These are phyloP conservation scores for Pseudogymnoascus sp. DNA, from an alignment of 2,329 filamentous ascomycete genomes.

Conservation along the genomic window DNA sequence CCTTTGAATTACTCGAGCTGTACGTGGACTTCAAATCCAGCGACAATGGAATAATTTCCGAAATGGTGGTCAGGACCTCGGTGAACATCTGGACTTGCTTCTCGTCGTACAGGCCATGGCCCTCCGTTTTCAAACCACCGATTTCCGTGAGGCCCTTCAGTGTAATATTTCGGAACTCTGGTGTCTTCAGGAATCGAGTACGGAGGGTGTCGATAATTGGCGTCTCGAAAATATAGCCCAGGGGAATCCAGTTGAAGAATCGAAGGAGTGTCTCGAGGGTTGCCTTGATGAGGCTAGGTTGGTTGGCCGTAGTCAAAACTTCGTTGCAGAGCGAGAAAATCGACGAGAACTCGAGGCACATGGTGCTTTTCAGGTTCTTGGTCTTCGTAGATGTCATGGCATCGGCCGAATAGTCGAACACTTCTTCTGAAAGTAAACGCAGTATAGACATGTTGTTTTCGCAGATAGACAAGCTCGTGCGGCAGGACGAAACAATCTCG, in stretches of 20 bases:
- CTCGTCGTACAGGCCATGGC: constrained; percentile 74
- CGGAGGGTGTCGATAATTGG: constrained; percentile 90
- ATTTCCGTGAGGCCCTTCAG: constrained; percentile 97
- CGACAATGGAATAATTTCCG: constrained; percentile 83
- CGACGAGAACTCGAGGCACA: constrained; percentile 97
- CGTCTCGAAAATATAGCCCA: constrained; percentile 98
- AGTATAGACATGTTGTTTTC: constrained; percentile 99
- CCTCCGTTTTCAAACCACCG: constrained; percentile 80
- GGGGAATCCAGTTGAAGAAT: constrained; percentile 97
- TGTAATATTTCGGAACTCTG: constrained; percentile 94
- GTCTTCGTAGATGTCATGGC: constrained; percentile 99
- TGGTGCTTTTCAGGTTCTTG: constrained; percentile 91
- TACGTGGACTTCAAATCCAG: constrained; percentile 90
- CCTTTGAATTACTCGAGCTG: constrained; percentile 79
- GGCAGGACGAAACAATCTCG: constrained; percentile 95
- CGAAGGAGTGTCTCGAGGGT: constrained; percentile 91
- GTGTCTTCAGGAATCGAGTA: constrained; percentile 83
- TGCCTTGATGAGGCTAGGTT: constrained; percentile 86
- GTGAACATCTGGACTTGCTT: constrained; percentile 98
- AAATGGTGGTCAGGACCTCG: constrained; percentile 85
- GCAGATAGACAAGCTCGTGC: constrained; percentile 92
- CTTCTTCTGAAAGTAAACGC: constrained; percentile 89
- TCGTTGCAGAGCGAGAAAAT: constrained; percentile 98
- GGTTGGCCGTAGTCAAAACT: constrained; percentile 82
- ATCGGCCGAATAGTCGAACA: constrained; percentile 97